Evolutionary conservation across 208 protist species (phyloP).

Genomic region (Leishmania gerbilli): DNA sequence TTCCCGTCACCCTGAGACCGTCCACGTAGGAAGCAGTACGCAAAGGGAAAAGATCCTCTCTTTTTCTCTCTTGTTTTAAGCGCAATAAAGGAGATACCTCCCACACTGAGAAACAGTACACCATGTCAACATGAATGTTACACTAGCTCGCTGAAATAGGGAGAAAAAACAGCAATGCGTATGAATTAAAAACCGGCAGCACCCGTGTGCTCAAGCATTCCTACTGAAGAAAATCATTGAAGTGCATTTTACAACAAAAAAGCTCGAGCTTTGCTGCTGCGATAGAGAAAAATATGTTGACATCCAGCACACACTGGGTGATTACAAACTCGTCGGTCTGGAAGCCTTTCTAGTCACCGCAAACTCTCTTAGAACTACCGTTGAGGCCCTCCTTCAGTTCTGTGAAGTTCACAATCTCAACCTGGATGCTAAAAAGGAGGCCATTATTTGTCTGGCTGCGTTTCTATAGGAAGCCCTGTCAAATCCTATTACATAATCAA

Average conservation of each 20-base stretch:
- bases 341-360: background rate
- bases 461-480: slow-evolving; percentile 6
- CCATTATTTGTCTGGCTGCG: slow-evolving; percentile 14
- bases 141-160: background rate
- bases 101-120: background rate
- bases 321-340: background rate
- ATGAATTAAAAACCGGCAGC: background rate
- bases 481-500: slow-evolving; percentile 32
- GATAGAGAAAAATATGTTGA: background rate
- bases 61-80: background rate
- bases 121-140: background rate
- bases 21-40: background rate
- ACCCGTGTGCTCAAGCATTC: background rate
- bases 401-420: slow-evolving; percentile 27
- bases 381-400: slow-evolving; percentile 34
- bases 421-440: slow-evolving; percentile 16
- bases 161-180: slow-evolving; percentile 7
- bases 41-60: background rate
- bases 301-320: background rate
- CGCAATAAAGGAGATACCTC: background rate
- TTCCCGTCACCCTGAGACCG: background rate
- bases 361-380: slow-evolving; percentile 17
- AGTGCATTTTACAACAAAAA: slow-evolving; percentile 7
- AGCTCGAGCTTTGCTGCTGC: background rate
- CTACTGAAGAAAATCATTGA: background rate